Percentiles rank a stretch among this genome's conserved stretches.
Conservation (phyloP, 768 basidiomycete species). For the Russula sp. region DNA sequence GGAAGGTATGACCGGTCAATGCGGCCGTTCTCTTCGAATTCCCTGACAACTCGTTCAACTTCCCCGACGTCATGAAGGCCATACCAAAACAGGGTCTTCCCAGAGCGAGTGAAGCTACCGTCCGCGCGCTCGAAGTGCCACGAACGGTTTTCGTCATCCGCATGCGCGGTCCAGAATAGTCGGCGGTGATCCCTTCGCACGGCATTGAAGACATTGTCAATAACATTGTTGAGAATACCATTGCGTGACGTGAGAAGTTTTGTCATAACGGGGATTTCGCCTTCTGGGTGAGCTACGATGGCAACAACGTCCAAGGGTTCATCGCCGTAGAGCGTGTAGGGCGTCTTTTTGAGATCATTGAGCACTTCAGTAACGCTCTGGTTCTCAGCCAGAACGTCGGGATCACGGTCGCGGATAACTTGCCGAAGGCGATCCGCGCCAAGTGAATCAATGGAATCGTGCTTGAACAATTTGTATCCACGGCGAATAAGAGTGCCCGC, state of each 20-base stretch:
- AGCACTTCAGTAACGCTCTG: slow-evolving; percentile 87
- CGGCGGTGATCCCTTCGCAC: slow-evolving; percentile 91
- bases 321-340: slow-evolving; percentile 96
- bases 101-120: slow-evolving; percentile 93
- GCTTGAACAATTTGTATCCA: slow-evolving; percentile 96
- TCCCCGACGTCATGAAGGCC: slow-evolving; percentile 88
- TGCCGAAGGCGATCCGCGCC: slow-evolving; percentile 94
- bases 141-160: slow-evolving; percentile 91
- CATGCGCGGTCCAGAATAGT: slow-evolving; percentile 96
- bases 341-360: slow-evolving; percentile 69
- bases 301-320: slow-evolving; percentile 95
- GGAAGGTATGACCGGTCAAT: slow-evolving; percentile 90
- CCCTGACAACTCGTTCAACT: slow-evolving; percentile 79
- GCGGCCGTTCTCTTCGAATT: slow-evolving; percentile 62
- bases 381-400: slow-evolving; percentile 77
- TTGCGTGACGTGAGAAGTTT: slow-evolving; percentile 85
- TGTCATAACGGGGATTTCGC: slow-evolving; percentile 84
- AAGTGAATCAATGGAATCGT: slow-evolving; percentile 70
- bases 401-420: slow-evolving; percentile 92
- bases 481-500: slow-evolving; percentile 97
- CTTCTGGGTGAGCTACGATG: slow-evolving; percentile 87
- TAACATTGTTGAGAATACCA: slow-evolving; percentile 88
- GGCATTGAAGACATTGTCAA: slow-evolving; percentile 97
- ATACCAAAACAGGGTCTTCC: slow-evolving; percentile 96
- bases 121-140: slow-evolving; percentile 99